Evolutionary conservation across 164 flowering plant genomes (phyloP).

Genomic region (Vitis riparia): DNA sequence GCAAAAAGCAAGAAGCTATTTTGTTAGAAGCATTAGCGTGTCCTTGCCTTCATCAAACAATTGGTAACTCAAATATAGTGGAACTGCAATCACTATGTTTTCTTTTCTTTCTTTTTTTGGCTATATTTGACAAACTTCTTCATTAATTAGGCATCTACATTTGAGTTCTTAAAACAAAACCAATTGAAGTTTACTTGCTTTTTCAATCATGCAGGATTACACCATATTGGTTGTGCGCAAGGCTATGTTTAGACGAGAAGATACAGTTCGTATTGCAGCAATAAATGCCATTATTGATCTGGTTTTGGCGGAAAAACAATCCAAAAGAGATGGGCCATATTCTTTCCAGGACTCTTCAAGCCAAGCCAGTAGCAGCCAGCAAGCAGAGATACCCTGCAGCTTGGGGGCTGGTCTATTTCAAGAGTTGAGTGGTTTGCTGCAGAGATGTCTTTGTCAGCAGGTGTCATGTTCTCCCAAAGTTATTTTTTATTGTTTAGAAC

Average conservation of each 20-base stretch:
- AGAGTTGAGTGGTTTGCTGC: slow-evolving; percentile 78
- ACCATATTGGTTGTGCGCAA: slow-evolving; percentile 71
- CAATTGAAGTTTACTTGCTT: neutral
- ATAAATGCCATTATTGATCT: slow-evolving; percentile 61
- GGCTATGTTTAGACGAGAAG: slow-evolving; percentile 86
- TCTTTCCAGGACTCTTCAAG: slow-evolving; percentile 77
- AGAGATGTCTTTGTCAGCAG: slow-evolving; percentile 88
- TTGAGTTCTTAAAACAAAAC: neutral
- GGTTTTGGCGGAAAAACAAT: slow-evolving; percentile 54
- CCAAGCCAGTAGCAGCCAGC: slow-evolving; percentile 94
- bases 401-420: slow-evolving; percentile 56
- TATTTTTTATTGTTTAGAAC: neutral
- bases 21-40: neutral
- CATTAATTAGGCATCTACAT: neutral
- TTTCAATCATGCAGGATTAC: slow-evolving; percentile 54
- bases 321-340: slow-evolving; percentile 35
- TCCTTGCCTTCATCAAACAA: too few species aligned
- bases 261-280: slow-evolving; percentile 68
- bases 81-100: neutral
- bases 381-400: slow-evolving; percentile 40
- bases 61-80: too few species aligned
- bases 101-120: neutral
- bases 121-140: neutral
- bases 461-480: slow-evolving; percentile 29
- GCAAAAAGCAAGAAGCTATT: neutral